Conservation (phyloP, 768 basidiomycete species). For the Boletus fagicola region DNA sequence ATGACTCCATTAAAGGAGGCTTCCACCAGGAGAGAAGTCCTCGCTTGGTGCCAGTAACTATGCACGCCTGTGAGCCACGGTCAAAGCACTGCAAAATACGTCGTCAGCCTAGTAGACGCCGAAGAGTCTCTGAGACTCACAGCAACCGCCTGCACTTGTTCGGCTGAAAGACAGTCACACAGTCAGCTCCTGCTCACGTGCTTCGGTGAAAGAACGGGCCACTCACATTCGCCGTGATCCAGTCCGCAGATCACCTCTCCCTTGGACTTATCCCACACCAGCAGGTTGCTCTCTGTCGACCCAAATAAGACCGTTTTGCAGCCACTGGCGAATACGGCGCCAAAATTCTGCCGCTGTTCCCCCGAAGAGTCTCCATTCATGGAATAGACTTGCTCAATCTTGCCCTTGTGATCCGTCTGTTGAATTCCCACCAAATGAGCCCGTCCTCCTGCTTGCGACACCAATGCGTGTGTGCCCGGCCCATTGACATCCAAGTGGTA, state of each 20-base stretch:
- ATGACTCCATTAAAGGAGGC: conserved; percentile 29
- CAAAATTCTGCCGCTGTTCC: conserved; percentile 38
- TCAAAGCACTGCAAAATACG: conserved; percentile 43
- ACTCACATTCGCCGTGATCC: conserved; percentile 58
- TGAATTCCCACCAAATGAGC: conserved; percentile 52
- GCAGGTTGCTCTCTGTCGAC: conserved; percentile 47
- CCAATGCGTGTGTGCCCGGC: conserved; percentile 48
- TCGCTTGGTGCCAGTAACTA: conserved; percentile 56
- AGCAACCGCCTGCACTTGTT: conserved; percentile 34
- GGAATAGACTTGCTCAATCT: conserved; percentile 53
- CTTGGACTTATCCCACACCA: conserved; percentile 62
- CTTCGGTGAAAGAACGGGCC: background rate
- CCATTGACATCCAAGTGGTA: conserved; percentile 53
- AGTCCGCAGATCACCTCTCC: conserved; percentile 55
- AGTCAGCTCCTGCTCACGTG: conserved; percentile 8
- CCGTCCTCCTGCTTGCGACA: conserved; percentile 49
- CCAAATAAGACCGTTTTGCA: conserved; percentile 61
- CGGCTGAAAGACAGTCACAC: conserved; percentile 22
- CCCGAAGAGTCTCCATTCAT: conserved; percentile 34
- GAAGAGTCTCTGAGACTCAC: conserved; percentile 22
- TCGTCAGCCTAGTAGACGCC: conserved; percentile 27
- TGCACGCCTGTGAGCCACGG: conserved; percentile 36
- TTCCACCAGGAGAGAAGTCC: conserved; percentile 61
- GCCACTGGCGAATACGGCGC: conserved; percentile 52
- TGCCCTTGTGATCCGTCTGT: conserved; percentile 48